Base-by-base conservation (phyloP, 2,329 filamentous ascomycete species). In the Calonectria crousiana region DNA sequence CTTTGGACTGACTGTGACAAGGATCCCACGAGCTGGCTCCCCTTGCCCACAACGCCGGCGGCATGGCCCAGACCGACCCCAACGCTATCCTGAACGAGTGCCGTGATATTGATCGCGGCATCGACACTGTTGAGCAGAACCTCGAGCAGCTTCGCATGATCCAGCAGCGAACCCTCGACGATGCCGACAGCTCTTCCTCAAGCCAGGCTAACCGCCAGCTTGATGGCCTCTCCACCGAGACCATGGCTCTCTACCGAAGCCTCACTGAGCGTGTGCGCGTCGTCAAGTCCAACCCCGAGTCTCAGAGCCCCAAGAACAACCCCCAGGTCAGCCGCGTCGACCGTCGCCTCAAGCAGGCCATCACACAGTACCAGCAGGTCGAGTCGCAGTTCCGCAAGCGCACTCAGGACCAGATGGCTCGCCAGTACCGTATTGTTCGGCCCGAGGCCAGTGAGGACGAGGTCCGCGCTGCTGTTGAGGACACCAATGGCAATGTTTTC, bases 341-440 rank as follows among this genome's bases (percentile, higher is more conserved):
- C 84, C 91, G 94, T 67, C 91, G 93, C 71, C 89, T 98, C 79
- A 96, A 96, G 87, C 88, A 90, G 56, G 94, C 95, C 74, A 96
- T 98, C 84, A 91, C 94, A 79, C 88, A 92, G 75, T 98, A 96
- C 88, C 95, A 97, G 85, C 90, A 92, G 77, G 89, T 95, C 70
- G 96, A 98, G 85, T 91, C 91, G 1, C 90, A 93, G 28, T 98
- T 96, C 89, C 92, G 94, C 82, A 94, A 94, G 85, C 93, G 93
- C 78, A 92, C 95, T 38, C 91, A 95, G 83, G 94, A 95, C 65
- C 95, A 97, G 85, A 94, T 97, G 87, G 94, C 93, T 78, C 92
- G 97, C 70, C 95, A 98, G 84, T 98, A 97, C 86, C 91, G 94
- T 73, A 98, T 98, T 83, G 96, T 97, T 70, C 91, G 92, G 77